Conservation (phyloP, 345 rosid species). For the Mallotus nudiflorus region DNA sequence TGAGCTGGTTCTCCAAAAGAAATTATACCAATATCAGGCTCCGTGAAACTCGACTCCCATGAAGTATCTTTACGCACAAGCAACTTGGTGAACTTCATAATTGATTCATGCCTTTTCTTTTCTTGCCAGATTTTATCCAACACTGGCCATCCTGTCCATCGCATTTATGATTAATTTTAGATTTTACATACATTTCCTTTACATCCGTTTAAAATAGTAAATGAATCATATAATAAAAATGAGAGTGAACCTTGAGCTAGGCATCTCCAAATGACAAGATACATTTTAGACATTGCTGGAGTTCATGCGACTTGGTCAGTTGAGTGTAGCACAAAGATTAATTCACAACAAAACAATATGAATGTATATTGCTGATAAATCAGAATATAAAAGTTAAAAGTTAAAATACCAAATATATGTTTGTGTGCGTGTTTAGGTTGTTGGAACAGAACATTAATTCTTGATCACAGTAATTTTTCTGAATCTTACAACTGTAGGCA, state of each 20-base stretch:
- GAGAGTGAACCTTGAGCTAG: background rate
- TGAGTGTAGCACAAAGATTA: too few relatives aligned
- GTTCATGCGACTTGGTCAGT: background rate
- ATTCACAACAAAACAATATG: too few relatives aligned
- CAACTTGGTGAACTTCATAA: conserved; percentile 16
- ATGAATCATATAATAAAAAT: background rate
- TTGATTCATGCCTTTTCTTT: conserved; percentile 1
- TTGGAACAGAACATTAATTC: background rate
- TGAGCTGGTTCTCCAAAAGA: background rate
- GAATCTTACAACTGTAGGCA: background rate
- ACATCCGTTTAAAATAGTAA: too few relatives aligned
- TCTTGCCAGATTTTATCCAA: background rate
- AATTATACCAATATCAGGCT: background rate
- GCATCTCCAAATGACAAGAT: background rate
- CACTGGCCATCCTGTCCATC: conserved; percentile 13
- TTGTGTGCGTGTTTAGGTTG: too few relatives aligned
- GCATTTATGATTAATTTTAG: too few relatives aligned
- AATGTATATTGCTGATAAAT: too few relatives aligned
- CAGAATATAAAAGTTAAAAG: too few relatives aligned
- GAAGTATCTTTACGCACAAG: conserved; percentile 23
- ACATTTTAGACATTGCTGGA: conserved; percentile 1
- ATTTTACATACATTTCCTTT: too few relatives aligned
- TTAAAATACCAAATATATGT: too few relatives aligned
- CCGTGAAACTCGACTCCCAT: conserved; percentile 1
- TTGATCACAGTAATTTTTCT: too few relatives aligned